Conservation (phyloP, 805 yeast genomes). For the Candida xyloterini region DNA sequence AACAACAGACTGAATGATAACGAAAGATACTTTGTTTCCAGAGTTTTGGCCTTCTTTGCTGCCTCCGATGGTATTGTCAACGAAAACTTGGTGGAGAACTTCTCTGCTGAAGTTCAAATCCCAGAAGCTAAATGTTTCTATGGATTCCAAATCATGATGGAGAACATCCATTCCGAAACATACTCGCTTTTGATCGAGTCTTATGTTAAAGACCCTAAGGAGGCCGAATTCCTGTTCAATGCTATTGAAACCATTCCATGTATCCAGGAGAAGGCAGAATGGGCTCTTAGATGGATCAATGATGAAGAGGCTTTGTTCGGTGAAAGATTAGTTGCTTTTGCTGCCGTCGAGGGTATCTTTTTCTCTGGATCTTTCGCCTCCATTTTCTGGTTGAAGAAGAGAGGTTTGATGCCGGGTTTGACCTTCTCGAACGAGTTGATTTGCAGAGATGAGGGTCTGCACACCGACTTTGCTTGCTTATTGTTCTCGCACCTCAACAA, state of each 20-base stretch:
- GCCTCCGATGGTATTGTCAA: slow-evolving; percentile 98
- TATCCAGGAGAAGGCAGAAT: slow-evolving; percentile 94
- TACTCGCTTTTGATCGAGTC: slow-evolving; percentile 93
- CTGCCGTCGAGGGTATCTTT: slow-evolving; percentile 98
- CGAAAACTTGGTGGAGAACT: slow-evolving; percentile 95
- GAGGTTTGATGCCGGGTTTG: slow-evolving; percentile 98
- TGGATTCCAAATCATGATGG: slow-evolving; percentile 99
- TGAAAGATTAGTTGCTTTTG: slow-evolving; percentile 96
- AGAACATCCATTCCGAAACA: slow-evolving; percentile 96
- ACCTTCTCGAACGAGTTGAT: slow-evolving; percentile 97
- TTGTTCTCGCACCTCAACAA: slow-evolving; percentile 88
- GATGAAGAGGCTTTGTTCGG: slow-evolving; percentile 87
- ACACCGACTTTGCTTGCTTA: slow-evolving; percentile 96
- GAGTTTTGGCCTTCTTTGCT: slow-evolving; percentile 96
- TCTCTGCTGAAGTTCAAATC: slow-evolving; percentile 93
- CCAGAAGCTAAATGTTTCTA: slow-evolving; percentile 99
- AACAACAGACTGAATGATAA: slow-evolving; percentile 82
- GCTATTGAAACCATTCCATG: slow-evolving; percentile 97
- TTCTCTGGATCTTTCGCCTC: slow-evolving; percentile 98
- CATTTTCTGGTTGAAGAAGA: slow-evolving; percentile 97
- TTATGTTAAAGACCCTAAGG: slow-evolving; percentile 93
- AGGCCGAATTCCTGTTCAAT: slow-evolving; percentile 84
- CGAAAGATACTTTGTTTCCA: slow-evolving; percentile 87
- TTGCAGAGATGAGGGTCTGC: slow-evolving; percentile 98
- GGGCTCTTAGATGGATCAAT: slow-evolving; percentile 97